Percentiles rank a stretch among this genome's conserved stretches.
These are phyloP conservation scores for Chytriomyces confervae DNA, from an alignment of 192 early-diverging fungal species.

Conservation along the genomic window DNA sequence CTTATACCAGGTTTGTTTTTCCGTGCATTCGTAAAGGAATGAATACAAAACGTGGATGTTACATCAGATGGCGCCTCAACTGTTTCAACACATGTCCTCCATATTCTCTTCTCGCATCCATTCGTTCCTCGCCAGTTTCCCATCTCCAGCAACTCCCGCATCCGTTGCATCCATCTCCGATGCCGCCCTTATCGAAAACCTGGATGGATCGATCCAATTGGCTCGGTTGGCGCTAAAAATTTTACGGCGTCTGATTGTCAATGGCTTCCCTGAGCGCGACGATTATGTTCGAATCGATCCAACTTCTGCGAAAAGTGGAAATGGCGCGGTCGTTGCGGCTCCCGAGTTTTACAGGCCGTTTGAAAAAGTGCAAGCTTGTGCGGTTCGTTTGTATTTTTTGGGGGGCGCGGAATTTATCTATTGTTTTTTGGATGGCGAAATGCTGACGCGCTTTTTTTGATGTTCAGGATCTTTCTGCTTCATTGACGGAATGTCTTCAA, in stretches of 20 bases:
- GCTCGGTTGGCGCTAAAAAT: constrained; percentile 74
- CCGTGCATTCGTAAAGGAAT: no score
- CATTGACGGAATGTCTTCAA: constrained; percentile 30
- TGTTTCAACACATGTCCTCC: constrained; percentile 69
- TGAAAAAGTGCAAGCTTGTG: constrained; percentile 61
- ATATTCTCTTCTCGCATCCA: constrained; percentile 70
- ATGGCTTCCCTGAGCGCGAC: constrained; percentile 60
- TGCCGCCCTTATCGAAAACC: constrained; percentile 16
- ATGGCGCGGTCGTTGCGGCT: not conserved
- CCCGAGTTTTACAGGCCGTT: constrained; percentile 29
- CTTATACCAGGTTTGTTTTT: constrained; percentile 51
- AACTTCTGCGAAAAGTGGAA: not conserved
- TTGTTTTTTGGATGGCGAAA: not conserved
- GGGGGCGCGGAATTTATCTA: not conserved
- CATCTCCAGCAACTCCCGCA: not conserved
- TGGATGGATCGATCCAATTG: constrained; percentile 59
- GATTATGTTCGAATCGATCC: constrained; percentile 22
- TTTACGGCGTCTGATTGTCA: constrained; percentile 77
- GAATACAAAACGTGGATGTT: no score
- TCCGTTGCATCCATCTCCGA: constrained; percentile 3
- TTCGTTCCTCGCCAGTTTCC: constrained; percentile 55
- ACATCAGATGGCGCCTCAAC: constrained; percentile 67
- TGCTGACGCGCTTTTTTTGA: not conserved
- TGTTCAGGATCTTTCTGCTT: constrained; percentile 23
- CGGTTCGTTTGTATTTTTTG: constrained; percentile 37